These are phyloP conservation scores for Teratosphaeria gauchensis DNA, from an alignment of 2,329 filamentous ascomycete species.

Conservation along the genomic window DNA sequence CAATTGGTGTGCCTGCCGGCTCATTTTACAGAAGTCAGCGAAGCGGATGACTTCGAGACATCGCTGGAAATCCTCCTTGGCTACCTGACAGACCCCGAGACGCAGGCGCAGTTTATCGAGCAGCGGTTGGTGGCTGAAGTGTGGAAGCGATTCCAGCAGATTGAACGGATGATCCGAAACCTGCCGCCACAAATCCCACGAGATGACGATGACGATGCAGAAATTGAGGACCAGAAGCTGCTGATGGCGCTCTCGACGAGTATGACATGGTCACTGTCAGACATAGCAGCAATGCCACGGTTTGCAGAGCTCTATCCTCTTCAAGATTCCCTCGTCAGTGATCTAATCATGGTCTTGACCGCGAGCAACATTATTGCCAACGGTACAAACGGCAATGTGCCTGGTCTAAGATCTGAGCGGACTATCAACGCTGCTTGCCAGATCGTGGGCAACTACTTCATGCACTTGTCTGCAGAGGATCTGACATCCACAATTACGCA, in stretches of 20 bases:
- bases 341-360: neutral
- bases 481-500: slow-evolving; percentile 7
- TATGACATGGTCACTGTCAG: slow-evolving; percentile 22
- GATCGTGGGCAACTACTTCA: slow-evolving; percentile 21
- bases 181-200: neutral
- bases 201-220: neutral
- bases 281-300: slow-evolving; percentile 15
- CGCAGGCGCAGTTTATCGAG: slow-evolving; percentile 14
- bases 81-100: slow-evolving; percentile 15
- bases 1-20: slow-evolving; percentile 7
- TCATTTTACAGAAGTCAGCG: neutral
- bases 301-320: slow-evolving; percentile 10
- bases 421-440: slow-evolving; percentile 16
- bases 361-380: slow-evolving; percentile 1
- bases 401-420: neutral
- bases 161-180: slow-evolving; percentile 2
- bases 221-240: slow-evolving; percentile 9
- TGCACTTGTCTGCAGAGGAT: slow-evolving; percentile 5
- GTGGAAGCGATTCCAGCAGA: slow-evolving; percentile 13
- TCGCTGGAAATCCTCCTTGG: slow-evolving; percentile 15
- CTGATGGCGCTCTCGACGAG: slow-evolving; percentile 16
- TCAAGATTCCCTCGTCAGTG: slow-evolving; percentile 2
- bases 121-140: slow-evolving; percentile 7
- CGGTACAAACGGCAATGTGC: neutral
- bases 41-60: slow-evolving; percentile 14